Percentiles rank a stretch among this genome's conserved stretches.
Conservation (phyloP, 768 basidiomycete species). For the Auriscalpium vulgare region DNA sequence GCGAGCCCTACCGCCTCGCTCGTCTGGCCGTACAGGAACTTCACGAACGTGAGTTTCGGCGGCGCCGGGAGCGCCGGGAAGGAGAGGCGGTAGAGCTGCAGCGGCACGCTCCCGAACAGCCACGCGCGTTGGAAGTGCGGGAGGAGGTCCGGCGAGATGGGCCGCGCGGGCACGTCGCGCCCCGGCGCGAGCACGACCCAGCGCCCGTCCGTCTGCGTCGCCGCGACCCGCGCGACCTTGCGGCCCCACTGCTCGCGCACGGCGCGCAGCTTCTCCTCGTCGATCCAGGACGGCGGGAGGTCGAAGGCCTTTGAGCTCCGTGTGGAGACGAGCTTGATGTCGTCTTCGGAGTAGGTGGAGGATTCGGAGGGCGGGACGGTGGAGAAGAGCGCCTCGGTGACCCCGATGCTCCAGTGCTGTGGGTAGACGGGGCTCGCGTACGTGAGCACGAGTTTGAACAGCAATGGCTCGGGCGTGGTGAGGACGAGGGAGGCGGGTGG, state of each 20-base stretch:
- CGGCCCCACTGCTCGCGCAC: conserved; percentile 76
- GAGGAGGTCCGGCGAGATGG: conserved; percentile 16
- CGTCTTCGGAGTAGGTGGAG: conserved; percentile 11
- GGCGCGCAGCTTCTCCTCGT: conserved; percentile 48
- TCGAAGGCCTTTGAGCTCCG: conserved; percentile 66
- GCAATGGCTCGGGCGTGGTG: conserved; percentile 46
- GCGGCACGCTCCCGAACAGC: conserved; percentile 27
- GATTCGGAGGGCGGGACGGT: conserved; percentile 1
- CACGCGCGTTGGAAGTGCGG: conserved; percentile 1
- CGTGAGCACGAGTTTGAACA: conserved; percentile 67
- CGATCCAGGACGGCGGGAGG: conserved; percentile 64
- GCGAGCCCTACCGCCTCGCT: conserved; percentile 61
- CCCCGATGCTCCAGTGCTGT: conserved; percentile 70
- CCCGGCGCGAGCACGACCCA: conserved; percentile 69
- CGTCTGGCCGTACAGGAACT: conserved; percentile 61
- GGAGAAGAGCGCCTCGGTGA: conserved; percentile 68
- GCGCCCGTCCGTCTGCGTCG: conserved; percentile 77
- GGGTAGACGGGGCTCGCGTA: conserved; percentile 78
- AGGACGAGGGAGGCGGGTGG: conserved; percentile 78
- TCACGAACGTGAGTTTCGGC: conserved; percentile 65
- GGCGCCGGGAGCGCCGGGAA: conserved; percentile 41
- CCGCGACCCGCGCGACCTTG: conserved; percentile 62
- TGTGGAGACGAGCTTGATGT: conserved; percentile 37
- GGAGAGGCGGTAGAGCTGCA: conserved; percentile 71
- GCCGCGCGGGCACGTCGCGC: conserved; percentile 22